Percentiles rank a stretch among this genome's conserved stretches.
These are phyloP conservation scores for Plasmodium reichenowi DNA, from an alignment of 169 alveolate species.

Conservation along the genomic window DNA sequence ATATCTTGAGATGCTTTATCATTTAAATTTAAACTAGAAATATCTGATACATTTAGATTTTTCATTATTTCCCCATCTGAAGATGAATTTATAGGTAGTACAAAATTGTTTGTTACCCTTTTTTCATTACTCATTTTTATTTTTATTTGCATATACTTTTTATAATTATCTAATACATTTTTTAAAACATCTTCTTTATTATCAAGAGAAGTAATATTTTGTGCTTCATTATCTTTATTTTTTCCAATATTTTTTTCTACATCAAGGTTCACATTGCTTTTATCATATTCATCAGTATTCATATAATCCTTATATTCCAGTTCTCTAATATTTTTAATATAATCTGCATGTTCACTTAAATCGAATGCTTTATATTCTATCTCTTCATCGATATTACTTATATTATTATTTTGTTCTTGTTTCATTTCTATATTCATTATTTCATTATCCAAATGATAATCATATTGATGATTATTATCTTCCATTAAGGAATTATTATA, in stretches of 20 bases:
- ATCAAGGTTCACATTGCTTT: not conserved
- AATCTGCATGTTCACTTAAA: not conserved
- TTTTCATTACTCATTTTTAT: not conserved
- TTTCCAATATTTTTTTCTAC: not conserved
- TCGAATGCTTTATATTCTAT: not conserved
- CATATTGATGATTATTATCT: too few species aligned
- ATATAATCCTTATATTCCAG: not conserved
- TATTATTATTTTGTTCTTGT: not conserved
- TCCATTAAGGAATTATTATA: too few species aligned
- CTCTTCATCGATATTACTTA: too few species aligned
- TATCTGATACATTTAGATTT: too few species aligned
- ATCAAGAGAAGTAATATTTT: not conserved
- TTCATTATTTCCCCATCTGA: not conserved
- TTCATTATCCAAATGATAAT: too few species aligned
- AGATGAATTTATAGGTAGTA: not conserved
- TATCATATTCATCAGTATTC: not conserved
- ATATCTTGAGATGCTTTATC: too few species aligned
- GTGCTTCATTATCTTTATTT: not conserved
- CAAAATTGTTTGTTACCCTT: not conserved
- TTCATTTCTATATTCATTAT: not conserved
- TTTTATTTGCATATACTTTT: slow-evolving; percentile 11
- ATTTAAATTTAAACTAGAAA: too few species aligned
- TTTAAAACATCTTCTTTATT: slow-evolving; percentile 4
- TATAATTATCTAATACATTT: slow-evolving; percentile 10
- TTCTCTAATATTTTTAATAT: not conserved